phyloP scores from a whole-genome alignment of 177 flowering plant species.

The Tripterygium wilfordii region DNA sequence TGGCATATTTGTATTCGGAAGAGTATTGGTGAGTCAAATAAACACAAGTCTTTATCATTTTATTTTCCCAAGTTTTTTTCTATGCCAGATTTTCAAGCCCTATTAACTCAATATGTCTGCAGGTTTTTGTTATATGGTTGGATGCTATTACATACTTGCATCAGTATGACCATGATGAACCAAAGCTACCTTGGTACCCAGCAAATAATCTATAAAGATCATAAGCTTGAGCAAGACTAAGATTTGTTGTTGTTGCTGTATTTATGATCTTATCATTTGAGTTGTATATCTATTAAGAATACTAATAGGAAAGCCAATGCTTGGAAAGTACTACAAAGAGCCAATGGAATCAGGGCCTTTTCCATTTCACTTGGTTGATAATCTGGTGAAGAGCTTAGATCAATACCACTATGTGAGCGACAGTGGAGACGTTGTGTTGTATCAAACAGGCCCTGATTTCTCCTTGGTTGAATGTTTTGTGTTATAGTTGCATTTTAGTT shows the following conservation, averaged over 20 bases:
- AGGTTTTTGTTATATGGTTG: slow-evolving; percentile 77
- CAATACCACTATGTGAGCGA: slow-evolving; percentile 72
- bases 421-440: slow-evolving; percentile 63
- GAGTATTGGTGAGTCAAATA: slow-evolving; percentile 40
- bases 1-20: too few species aligned
- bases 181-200: slow-evolving; percentile 80
- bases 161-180: slow-evolving; percentile 72
- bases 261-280: too few species aligned
- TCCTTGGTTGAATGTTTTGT: too few species aligned
- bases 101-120: slow-evolving; percentile 7
- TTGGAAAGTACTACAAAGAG: slow-evolving; percentile 70
- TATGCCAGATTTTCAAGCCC: too few species aligned
- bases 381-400: slow-evolving; percentile 39
- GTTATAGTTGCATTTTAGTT: too few species aligned
- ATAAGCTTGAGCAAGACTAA: too few species aligned
- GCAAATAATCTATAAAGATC: too few species aligned
- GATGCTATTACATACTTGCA: slow-evolving; percentile 81
- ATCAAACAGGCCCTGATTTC: slow-evolving; percentile 55
- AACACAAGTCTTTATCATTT: too few species aligned
- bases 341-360: slow-evolving; percentile 64
- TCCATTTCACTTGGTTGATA: slow-evolving; percentile 55
- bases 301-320: slow-evolving; percentile 69
- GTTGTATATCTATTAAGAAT: too few species aligned
- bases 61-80: neutral
- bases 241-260: neutral